Evolutionary conservation across 345 rosid species (phyloP).

Genomic region (Alliaria petiolata): DNA sequence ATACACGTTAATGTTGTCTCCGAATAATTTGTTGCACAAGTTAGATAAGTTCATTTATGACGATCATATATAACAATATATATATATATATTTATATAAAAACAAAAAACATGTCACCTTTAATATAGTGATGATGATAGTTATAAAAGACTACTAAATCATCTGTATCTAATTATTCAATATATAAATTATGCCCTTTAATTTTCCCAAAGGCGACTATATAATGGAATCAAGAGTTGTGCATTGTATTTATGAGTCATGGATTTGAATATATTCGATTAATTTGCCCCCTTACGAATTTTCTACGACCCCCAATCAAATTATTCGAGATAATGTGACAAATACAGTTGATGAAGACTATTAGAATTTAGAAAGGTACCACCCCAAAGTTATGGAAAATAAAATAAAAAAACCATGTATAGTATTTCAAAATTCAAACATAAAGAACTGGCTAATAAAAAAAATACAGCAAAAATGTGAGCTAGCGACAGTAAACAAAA

Average conservation of each 20-base stretch:
- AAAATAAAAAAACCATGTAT: not conserved
- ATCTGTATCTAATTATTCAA: constrained; percentile 3
- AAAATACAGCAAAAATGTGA: not conserved
- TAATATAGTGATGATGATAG: not conserved
- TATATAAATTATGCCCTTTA: not conserved
- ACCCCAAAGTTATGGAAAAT: not conserved
- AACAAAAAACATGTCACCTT: constrained; percentile 18
- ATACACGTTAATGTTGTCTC: constrained; percentile 22
- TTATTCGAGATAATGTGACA: constrained; percentile 31
- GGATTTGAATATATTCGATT: constrained; percentile 22
- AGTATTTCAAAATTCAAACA: not conserved
- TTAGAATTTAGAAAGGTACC: not conserved
- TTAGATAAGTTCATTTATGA: constrained; percentile 31
- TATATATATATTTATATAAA: not conserved
- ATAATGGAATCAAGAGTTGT: constrained; percentile 13
- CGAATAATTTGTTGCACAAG: constrained; percentile 26
- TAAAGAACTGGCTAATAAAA: not conserved
- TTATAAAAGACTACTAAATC: too few species aligned
- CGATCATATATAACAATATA: not conserved
- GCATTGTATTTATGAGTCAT: constrained; percentile 19
- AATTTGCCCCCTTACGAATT: constrained; percentile 18
- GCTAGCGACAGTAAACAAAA: constrained; percentile 7
- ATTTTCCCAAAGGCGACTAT: constrained; percentile 2
- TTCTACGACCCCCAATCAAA: constrained; percentile 15
- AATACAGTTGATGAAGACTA: constrained; percentile 17